Evolutionary conservation across 2,329 filamentous ascomycete genomes (phyloP).

Genomic region (Aaosphaeria arxii): DNA sequence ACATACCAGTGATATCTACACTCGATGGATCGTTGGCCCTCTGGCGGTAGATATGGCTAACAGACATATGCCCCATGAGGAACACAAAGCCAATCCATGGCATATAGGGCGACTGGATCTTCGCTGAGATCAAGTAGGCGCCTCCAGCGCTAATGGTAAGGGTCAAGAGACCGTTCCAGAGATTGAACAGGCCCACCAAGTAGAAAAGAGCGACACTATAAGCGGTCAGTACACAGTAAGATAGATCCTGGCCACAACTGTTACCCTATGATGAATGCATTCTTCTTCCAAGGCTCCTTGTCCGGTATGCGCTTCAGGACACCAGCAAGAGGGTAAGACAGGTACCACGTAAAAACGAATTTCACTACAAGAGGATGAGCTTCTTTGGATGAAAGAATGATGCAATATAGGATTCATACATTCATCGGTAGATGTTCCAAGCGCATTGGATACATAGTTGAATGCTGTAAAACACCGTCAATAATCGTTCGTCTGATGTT

Average conservation of each 20-base stretch:
- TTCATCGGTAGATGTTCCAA: conserved; percentile 65
- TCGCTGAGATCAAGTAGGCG: conserved; percentile 80
- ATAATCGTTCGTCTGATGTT: neutral
- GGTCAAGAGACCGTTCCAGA: conserved; percentile 82
- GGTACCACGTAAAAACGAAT: conserved; percentile 81
- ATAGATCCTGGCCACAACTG: neutral
- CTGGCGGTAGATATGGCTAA: conserved; percentile 84
- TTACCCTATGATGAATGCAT: conserved; percentile 78
- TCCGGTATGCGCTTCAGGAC: conserved; percentile 90
- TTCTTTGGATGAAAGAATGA: conserved; percentile 8
- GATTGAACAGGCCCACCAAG: conserved; percentile 85
- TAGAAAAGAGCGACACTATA: conserved; percentile 79
- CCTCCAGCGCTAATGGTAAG: conserved; percentile 75
- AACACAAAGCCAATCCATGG: conserved; percentile 95
- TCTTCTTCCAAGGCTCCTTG: conserved; percentile 77
- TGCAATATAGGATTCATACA: conserved; percentile 37
- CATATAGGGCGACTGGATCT: conserved; percentile 86
- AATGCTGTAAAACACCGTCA: conserved; percentile 51
- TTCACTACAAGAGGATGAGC: conserved; percentile 64
- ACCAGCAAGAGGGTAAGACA: conserved; percentile 89
- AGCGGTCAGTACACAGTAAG: neutral
- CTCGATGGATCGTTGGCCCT: conserved; percentile 61
- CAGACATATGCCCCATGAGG: conserved; percentile 91
- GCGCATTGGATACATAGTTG: conserved; percentile 52
- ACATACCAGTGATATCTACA: conserved; percentile 76